Conservation (phyloP, 805 yeast species). For the Torulaspora delbrueckii region DNA sequence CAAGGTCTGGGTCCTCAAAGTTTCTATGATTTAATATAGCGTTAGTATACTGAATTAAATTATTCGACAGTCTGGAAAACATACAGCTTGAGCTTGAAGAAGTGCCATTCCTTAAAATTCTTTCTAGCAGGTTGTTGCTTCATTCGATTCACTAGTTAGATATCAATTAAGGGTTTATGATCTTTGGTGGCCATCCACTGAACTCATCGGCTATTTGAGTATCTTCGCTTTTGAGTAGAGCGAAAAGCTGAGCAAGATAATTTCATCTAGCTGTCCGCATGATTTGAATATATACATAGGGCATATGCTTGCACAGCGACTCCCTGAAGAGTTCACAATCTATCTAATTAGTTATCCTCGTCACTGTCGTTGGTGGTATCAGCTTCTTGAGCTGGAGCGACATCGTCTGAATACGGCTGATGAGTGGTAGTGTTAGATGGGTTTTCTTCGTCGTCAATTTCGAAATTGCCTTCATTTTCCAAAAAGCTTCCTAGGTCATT, state of each 20-base stretch:
- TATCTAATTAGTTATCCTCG: not conserved
- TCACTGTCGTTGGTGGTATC: not conserved
- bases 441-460: constrained; percentile 35
- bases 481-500: constrained; percentile 43
- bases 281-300: not conserved
- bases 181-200: not conserved
- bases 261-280: not conserved
- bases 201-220: not conserved
- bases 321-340: not conserved
- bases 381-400: not conserved
- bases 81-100: constrained; percentile 26
- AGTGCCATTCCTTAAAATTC: constrained; percentile 23
- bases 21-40: constrained; percentile 13
- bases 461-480: constrained; percentile 35
- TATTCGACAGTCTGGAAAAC: constrained; percentile 6
- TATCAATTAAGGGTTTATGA: not conserved
- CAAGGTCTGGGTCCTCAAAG: constrained; percentile 20
- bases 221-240: not conserved
- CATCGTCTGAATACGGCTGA: constrained; percentile 8
- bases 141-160: not conserved
- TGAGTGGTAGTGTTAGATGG: constrained; percentile 1
- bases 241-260: not conserved
- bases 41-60: constrained; percentile 1
- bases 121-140: not conserved
- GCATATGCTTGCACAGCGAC: not conserved